Base-by-base conservation (phyloP, 2,329 filamentous ascomycete genomes). In the Trichothecium roseum region DNA sequence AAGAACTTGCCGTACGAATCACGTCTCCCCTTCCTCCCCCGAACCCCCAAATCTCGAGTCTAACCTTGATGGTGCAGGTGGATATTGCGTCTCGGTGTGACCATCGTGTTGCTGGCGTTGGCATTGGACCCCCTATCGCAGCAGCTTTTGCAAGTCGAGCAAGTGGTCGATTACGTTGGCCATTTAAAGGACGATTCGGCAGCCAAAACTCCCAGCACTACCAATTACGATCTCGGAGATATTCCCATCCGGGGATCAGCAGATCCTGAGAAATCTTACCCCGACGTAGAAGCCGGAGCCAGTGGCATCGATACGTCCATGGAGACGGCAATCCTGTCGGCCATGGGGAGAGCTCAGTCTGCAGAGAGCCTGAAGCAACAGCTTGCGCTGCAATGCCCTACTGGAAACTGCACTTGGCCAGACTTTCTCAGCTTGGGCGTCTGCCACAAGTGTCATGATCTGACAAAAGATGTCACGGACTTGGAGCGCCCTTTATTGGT, bases 321-420 rank as follows among this genome's bases (percentile, higher is more conserved):
- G 36, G 12, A 38, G 4, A 28, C 40, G n/a, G 28, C 40, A 10
- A 44, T 47, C 1, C n/a, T 45, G 12, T 36, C 32, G 4, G 38
- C 41, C 1, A 26, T 42, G 2, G 22, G 27, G 38, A 44, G n/a
- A 22, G 18, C 33, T 1, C 28, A 31, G 6, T n/a, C n/a, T 32
- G 24, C 8, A n/a, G 24, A 27, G 24, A n/a, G 8, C 24, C 24
- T 8, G 24, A 33, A 7, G 37, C n/a, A n/a, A n/a, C n/a, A 44
- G 8, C 15, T 40, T 0, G 32, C 42, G 0, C 34, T 44, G 7
- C 39, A 38, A 17, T 49, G 45, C 20, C 37, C 42, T 4, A 41
- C 42, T 1, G 37, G 41, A 1, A 43, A 48, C 34, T 48, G 45
- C 27, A 47, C 40, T 2, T 49, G 44, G 46, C 32, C 37, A 6